phyloP scores from a whole-genome alignment of 306 rosid species.

The Inga leiocalycina region DNA sequence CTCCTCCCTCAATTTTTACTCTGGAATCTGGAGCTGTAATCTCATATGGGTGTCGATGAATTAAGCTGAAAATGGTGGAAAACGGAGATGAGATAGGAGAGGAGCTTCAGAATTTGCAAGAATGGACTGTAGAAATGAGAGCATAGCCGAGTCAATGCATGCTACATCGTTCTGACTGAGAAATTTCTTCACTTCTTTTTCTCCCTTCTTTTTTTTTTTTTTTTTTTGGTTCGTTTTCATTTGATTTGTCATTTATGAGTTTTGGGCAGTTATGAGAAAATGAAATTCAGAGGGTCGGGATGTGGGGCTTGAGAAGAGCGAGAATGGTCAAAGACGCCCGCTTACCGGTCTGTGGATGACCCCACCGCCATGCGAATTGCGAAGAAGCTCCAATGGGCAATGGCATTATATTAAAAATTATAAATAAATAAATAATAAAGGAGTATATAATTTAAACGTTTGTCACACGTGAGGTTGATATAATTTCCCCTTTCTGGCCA shows the following conservation, averaged over 20 bases:
- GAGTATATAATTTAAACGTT: background rate
- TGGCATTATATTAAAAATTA: no score
- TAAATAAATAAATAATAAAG: no score
- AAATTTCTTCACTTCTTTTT: background rate
- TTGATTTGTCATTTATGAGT: background rate
- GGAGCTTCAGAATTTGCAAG: conserved; percentile 6
- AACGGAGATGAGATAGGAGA: background rate
- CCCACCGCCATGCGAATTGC: background rate
- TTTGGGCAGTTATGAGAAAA: background rate
- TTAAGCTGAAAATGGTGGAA: conserved; percentile 1
- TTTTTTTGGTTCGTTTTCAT: background rate
- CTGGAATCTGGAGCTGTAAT: conserved; percentile 3
- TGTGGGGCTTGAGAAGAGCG: background rate
- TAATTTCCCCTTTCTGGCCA: background rate
- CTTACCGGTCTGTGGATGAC: background rate
- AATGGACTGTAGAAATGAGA: background rate
- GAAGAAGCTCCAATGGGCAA: background rate
- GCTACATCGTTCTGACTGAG: background rate
- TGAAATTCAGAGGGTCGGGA: background rate
- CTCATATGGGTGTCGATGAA: background rate
- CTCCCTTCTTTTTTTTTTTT: background rate
- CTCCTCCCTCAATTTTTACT: background rate
- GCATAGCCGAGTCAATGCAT: background rate
- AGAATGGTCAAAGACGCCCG: background rate
- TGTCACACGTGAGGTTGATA: background rate